These are phyloP conservation scores for Arabidopsis suecica DNA, from an alignment of 345 rosid genomes.

Conservation along the genomic window DNA sequence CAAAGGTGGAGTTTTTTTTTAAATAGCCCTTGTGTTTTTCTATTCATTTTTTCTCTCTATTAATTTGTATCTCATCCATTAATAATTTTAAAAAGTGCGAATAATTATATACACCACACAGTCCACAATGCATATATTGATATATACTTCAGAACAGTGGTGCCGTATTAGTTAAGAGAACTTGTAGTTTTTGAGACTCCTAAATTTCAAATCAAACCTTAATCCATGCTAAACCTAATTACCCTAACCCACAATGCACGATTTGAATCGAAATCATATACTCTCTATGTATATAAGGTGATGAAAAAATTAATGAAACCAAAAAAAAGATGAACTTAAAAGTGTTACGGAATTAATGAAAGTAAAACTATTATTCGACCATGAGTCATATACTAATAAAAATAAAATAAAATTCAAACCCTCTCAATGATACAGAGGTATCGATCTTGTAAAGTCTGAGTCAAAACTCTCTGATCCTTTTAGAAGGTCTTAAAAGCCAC, in stretches of 20 bases:
- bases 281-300: neutral
- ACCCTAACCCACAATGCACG: neutral
- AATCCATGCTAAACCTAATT: neutral
- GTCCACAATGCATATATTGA: too few species aligned
- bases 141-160: too few species aligned
- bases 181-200: neutral
- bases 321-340: too few species aligned
- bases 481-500: conserved; percentile 14
- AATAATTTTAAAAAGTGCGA: too few species aligned
- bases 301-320: too few species aligned
- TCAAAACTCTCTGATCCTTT: neutral
- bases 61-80: conserved; percentile 20
- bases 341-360: too few species aligned
- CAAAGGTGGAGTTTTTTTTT: conserved; percentile 35
- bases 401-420: neutral
- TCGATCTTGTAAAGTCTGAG: neutral
- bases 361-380: neutral
- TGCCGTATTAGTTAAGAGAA: neutral
- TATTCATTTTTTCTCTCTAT: neutral
- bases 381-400: too few species aligned
- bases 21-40: neutral
- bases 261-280: neutral
- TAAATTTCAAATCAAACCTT: neutral
- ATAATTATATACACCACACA: neutral
- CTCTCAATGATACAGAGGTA: neutral